Evolutionary conservation across 352 stramenopile species (phyloP).

Genomic region (Pythium angustatum): DNA sequence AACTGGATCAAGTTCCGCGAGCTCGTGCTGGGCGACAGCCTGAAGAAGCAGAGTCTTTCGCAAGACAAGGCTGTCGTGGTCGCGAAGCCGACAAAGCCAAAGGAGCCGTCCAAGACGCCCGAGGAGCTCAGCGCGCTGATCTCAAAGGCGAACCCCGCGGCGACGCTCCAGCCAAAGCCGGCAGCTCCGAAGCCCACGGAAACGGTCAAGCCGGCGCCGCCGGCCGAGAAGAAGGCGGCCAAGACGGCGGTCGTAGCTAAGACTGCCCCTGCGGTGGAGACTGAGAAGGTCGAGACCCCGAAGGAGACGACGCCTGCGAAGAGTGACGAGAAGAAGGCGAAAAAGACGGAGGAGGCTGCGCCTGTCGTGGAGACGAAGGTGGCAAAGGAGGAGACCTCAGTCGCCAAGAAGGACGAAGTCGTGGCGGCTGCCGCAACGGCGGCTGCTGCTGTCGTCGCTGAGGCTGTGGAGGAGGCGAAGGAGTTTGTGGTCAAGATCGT

Average conservation of each 20-base stretch:
- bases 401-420: conserved; percentile 38
- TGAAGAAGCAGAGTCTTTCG: conserved; percentile 11
- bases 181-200: conserved; percentile 21
- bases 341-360: conserved; percentile 1
- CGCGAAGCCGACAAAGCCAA: conserved; percentile 24
- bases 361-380: conserved; percentile 10
- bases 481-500: conserved; percentile 60
- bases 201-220: conserved; percentile 14
- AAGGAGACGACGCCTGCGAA: conserved; percentile 20
- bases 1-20: conserved; percentile 78
- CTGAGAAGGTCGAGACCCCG: too few species aligned
- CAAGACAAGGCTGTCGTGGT: not conserved
- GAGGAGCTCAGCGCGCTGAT: conserved; percentile 58
- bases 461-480: conserved; percentile 31
- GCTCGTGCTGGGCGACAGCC: conserved; percentile 53
- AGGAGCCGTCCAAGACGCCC: conserved; percentile 33
- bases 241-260: conserved; percentile 7
- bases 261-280: conserved; percentile 23
- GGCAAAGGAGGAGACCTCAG: conserved; percentile 11
- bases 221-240: conserved; percentile 13
- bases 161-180: conserved; percentile 22
- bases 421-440: conserved; percentile 34
- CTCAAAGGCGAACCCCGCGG: conserved; percentile 36
- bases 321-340: conserved; percentile 9
- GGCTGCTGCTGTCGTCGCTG: not conserved